Base-by-base conservation (phyloP, 2,329 filamentous ascomycete species). In the Diaporthe sp. region DNA sequence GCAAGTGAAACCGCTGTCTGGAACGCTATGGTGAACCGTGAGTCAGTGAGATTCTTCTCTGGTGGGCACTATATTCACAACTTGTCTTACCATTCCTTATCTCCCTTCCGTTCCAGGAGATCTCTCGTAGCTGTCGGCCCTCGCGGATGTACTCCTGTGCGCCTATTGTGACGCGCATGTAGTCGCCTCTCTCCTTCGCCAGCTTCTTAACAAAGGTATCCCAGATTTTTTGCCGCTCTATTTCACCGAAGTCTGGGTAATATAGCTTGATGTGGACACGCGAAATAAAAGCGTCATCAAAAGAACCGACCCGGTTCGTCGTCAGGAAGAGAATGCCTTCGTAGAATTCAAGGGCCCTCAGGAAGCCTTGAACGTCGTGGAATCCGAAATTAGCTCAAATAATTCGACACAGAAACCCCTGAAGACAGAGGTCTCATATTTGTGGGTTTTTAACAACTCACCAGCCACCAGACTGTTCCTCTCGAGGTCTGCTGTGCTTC, bases 251-350 rank as follows among this genome's bases (percentile, higher is more conserved):
- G 3, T 80, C 77, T 0, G 76, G 74, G 22, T 82, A 82, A 57
- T 80, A 78, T 0, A 82, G 45, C 35, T 81, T 76, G 2, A 83
- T 47, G 19, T 83, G 81, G 0, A 82, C 76, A 1, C 81, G 78
- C 0, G 81, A 82, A 2, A 81, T 79, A 64, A 82, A 81, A 0
- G 82, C 81, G 1, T 82, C 80, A 17, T 82, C 81, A 40, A 83
- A 82, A 0, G 77, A 69, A 0, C 79, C 81, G 0, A 81, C 78
- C 0, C 80, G 72, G 35, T 83, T 83, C 0, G 81, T 80, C 0
- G 79, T 80, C 0, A 83, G 75, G 28, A 83, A 82, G 0, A 82
- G 42, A 10, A 83, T 80, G 3, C 82, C 82, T 5, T 81, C 74
- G 47, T 80, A 83, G 52, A 77, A 80, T 52, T 82, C 81, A 0